Evolutionary conservation across 257 asterid species (phyloP), one percentile per base, ranked within the genome.

Genomic region (Ophiorrhiza pumila): DNA sequence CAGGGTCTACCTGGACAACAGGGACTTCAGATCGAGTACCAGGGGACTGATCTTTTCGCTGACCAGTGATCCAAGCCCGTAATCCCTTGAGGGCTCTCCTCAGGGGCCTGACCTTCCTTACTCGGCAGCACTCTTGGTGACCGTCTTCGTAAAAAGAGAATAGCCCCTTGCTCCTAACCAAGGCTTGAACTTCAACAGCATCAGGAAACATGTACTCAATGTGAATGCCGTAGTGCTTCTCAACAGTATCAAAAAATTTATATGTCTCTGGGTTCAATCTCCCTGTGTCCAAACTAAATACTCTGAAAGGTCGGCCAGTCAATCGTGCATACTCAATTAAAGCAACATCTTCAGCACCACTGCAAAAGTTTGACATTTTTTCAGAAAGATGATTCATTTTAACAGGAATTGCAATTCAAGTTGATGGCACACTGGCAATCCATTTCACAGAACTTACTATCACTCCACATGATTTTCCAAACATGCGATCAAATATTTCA

Each of bases 301-400:
- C 98, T 74, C 98, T 79, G 74, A 83, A 92, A 58, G 96, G 96
- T 18, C 97, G 71, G 8, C 98, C 98, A 0, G 98, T 88, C 76
- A 92, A 80, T 69, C 71, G 90, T 0, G 98, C 98, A 34, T 92
- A 90, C 81, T 92, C 98, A 1, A 92, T 88, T 83, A 92, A 75
- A 61, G 96, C 95, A 45, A 90, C 96, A 71, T 92, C 98, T 73
- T 92, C 98, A 4, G 98, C 98, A 31, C 98, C 98, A 83, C 98
- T 90, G 87, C 82, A 75, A 66, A 31, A 47, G 27, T 0, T 3
- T 8, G 29, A 0, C 27, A 20, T 23, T 27, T 11, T 41, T 15
- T 42, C 27, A 70, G n/a, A 5, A 17, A 27, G 42, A 27, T 71
- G 35, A 34, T 35, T 69, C 64, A 53, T 52, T n/a, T 1, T 6